Evolutionary conservation across 2,329 filamentous ascomycete genomes (phyloP).

Genomic region (Westerdykella aurantiaca): DNA sequence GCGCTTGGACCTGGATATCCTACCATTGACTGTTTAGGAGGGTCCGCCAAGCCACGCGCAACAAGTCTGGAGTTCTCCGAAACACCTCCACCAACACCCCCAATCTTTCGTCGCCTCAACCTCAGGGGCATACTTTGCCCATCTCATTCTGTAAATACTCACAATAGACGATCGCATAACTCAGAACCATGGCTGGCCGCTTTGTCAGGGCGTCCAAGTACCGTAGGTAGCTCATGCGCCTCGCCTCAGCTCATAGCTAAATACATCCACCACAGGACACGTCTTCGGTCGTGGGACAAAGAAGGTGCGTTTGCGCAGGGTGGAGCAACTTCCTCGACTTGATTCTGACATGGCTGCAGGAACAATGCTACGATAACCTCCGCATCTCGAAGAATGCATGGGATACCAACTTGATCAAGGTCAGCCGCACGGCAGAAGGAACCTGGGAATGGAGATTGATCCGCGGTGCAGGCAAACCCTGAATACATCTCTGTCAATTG

Average conservation of each 20-base stretch:
- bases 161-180: no score
- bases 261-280: conserved; percentile 61
- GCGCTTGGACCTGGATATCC: no score
- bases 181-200: conserved; percentile 56
- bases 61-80: no score
- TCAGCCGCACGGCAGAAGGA: conserved; percentile 43
- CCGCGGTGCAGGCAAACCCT: conserved; percentile 68
- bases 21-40: no score
- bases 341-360: conserved; percentile 41
- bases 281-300: conserved; percentile 93
- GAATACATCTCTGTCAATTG: conserved; percentile 97
- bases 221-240: conserved; percentile 47
- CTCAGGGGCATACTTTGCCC: no score
- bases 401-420: conserved; percentile 98
- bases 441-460: conserved; percentile 19
- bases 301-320: conserved; percentile 51
- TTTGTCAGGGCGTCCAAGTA: conserved; percentile 72
- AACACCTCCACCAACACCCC: no score
- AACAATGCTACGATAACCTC: conserved; percentile 97
- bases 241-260: conserved; percentile 23
- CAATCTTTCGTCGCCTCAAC: no score
- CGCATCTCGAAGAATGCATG: conserved; percentile 97
- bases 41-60: no score
- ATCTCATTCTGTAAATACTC: no score
- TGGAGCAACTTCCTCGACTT: background rate